phyloP scores from a whole-genome alignment of 2,329 filamentous ascomycete species.

The Thelonectria discophora region DNA sequence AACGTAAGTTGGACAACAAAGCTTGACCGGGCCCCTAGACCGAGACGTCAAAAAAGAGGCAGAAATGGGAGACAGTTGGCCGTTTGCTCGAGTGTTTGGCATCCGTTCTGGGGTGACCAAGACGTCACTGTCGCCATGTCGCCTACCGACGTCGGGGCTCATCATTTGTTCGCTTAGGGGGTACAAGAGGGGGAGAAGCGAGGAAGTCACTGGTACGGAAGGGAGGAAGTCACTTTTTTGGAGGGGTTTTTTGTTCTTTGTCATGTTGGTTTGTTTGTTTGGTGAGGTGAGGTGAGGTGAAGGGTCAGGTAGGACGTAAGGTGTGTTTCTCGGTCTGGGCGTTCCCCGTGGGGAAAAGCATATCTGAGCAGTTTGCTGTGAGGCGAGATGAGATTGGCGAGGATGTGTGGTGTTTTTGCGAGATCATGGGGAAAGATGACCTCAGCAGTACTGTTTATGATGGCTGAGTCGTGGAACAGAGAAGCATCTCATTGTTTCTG shows the following conservation, averaged over 20 bases:
- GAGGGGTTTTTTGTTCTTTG: background rate
- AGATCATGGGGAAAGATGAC: background rate
- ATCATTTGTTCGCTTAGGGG: slow-evolving; percentile 10
- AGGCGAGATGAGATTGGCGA: background rate
- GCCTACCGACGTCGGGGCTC: background rate
- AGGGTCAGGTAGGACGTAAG: background rate
- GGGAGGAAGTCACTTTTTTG: background rate
- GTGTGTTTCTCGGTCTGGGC: background rate
- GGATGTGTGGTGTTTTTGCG: background rate
- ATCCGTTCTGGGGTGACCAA: slow-evolving; percentile 1
- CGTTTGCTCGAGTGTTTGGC: slow-evolving; percentile 6
- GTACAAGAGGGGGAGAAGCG: background rate
- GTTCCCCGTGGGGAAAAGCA: background rate
- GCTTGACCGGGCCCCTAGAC: background rate
- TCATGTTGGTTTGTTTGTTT: background rate
- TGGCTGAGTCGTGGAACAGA: background rate
- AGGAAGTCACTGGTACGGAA: slow-evolving; percentile 14
- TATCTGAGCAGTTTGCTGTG: background rate
- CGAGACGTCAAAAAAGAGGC: background rate
- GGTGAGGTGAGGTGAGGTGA: background rate
- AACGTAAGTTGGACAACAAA: background rate
- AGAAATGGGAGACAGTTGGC: background rate
- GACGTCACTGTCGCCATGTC: slow-evolving; percentile 15
- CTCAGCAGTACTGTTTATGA: too few species aligned
- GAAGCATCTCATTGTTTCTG: too few species aligned